These are phyloP conservation scores for Hemerocallis citrina DNA, from an alignment of 106 monocot species.

Conservation along the genomic window DNA sequence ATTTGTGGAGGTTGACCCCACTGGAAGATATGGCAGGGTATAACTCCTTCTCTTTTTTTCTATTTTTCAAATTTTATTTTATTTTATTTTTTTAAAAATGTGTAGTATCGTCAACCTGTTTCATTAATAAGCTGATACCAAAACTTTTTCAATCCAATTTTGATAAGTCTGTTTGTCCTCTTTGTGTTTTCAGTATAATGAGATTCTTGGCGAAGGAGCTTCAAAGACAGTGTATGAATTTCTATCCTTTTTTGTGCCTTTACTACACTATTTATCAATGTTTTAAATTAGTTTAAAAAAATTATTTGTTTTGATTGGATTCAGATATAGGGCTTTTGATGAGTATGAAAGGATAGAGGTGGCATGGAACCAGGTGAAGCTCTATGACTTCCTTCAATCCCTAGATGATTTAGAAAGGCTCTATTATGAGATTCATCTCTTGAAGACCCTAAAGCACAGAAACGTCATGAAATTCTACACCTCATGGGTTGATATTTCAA, in stretches of 20 bases:
- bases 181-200: slow-evolving; percentile 66
- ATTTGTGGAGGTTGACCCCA: no score
- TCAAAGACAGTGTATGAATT: slow-evolving; percentile 66
- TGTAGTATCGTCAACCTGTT: no score
- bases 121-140: no score
- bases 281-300: no score
- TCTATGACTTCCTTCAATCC: slow-evolving; percentile 35
- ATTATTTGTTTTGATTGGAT: background rate
- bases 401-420: slow-evolving; percentile 59
- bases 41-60: no score
- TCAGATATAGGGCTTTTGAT: slow-evolving; percentile 63
- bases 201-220: slow-evolving; percentile 58
- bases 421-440: slow-evolving; percentile 68
- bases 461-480: slow-evolving; percentile 45
- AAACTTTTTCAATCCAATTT: no score
- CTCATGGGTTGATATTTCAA: slow-evolving; percentile 38
- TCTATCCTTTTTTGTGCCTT: no score
- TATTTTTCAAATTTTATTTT: no score
- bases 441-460: slow-evolving; percentile 57
- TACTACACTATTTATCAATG: no score
- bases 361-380: slow-evolving; percentile 79
- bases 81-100: no score
- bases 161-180: no score
- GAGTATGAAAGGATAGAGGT: slow-evolving; percentile 71
- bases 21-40: no score